phyloP scores from a whole-genome alignment of 2,329 filamentous ascomycete species.

The Mycocentrospora acerina region DNA sequence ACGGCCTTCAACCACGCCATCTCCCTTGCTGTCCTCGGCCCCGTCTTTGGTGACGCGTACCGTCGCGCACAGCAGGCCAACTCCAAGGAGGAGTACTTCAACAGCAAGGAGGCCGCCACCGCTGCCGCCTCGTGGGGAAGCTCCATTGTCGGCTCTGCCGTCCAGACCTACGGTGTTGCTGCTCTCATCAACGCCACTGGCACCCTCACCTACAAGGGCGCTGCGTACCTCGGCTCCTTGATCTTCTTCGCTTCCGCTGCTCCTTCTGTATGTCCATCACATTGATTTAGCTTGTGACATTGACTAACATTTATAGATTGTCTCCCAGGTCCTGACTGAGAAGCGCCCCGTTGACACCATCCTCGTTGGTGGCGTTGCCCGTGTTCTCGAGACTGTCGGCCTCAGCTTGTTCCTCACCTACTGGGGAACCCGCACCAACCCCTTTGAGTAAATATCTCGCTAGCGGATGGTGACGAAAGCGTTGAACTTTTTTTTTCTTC shows the following conservation, averaged over 20 bases:
- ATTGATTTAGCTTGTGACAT: neutral
- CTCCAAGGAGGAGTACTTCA: conserved; percentile 94
- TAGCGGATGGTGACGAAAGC: conserved; percentile 13
- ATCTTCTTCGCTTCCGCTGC: conserved; percentile 91
- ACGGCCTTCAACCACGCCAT: conserved; percentile 93
- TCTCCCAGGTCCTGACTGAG: conserved; percentile 84
- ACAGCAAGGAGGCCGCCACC: conserved; percentile 86
- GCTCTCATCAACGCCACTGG: conserved; percentile 88
- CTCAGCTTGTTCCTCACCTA: conserved; percentile 90
- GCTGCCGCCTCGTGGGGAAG: conserved; percentile 89
- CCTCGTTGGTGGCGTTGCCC: conserved; percentile 78
- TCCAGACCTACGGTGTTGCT: conserved; percentile 87
- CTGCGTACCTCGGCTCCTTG: conserved; percentile 85
- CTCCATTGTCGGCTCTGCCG: conserved; percentile 81
- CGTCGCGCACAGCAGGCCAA: conserved; percentile 87
- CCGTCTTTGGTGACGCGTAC: conserved; percentile 93
- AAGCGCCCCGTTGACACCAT: conserved; percentile 90
- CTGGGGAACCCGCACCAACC: conserved; percentile 96
- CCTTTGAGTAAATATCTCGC: conserved; percentile 67
- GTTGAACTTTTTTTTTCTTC: conserved; percentile 23
- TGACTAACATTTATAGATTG: conserved; percentile 60
- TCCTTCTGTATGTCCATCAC: conserved; percentile 67
- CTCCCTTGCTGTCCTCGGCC: conserved; percentile 81
- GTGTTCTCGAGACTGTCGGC: conserved; percentile 89
- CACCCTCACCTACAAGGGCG: conserved; percentile 94